Conservation (phyloP, 257 asterid species). For the Solanum sitiens region DNA sequence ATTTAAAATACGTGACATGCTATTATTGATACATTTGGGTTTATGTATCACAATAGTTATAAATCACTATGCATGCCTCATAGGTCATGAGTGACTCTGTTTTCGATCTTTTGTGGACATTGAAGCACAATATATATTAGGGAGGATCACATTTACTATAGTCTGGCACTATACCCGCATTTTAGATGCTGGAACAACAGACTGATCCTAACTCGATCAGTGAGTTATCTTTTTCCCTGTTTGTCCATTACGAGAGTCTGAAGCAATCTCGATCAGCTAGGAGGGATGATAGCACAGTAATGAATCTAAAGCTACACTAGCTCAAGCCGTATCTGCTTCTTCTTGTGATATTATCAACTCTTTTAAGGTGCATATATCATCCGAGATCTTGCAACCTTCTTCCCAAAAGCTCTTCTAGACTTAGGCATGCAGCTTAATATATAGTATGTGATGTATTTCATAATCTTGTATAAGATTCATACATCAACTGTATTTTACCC, state of each 20-base stretch:
- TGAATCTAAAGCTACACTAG: neutral
- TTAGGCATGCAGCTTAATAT: neutral
- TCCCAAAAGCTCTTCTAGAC: neutral
- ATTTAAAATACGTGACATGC: too few species aligned
- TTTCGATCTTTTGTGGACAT: too few species aligned
- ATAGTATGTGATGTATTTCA: neutral
- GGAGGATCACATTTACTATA: too few species aligned
- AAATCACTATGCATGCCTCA: too few species aligned
- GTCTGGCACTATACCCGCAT: too few species aligned
- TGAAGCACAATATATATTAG: too few species aligned
- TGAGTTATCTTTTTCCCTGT: neutral
- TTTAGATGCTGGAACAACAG: neutral
- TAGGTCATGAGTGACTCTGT: too few species aligned
- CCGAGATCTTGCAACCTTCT: neutral
- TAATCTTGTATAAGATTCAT: neutral
- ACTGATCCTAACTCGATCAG: neutral
- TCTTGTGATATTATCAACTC: neutral
- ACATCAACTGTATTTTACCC: neutral
- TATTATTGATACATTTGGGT: too few species aligned
- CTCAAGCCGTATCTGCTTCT: neutral
- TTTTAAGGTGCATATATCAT: neutral
- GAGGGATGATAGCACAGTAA: neutral
- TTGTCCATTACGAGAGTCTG: neutral
- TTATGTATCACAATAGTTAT: too few species aligned
- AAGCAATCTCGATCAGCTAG: neutral